Evolutionary conservation across 1,284 basidiomycete genomes (phyloP).

Genomic region (Leucoagaricus sp.): DNA sequence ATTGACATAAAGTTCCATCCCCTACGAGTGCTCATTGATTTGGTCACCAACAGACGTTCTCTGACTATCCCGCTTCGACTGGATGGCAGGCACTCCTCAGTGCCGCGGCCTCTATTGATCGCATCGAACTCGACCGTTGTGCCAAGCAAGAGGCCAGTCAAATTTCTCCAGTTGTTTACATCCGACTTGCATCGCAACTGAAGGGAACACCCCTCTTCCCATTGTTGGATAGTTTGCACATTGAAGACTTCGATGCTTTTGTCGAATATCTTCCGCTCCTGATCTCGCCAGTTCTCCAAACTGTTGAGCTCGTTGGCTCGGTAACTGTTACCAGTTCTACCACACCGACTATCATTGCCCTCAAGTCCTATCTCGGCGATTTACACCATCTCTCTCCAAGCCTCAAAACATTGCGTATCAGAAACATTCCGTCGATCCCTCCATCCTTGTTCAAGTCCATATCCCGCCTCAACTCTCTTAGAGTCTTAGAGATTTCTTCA

Average conservation of each 20-base stretch:
- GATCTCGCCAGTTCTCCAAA: neutral
- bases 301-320: neutral
- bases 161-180: neutral
- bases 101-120: neutral
- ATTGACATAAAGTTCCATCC: no score
- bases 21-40: neutral
- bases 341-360: neutral
- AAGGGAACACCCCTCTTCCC: neutral
- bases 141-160: neutral
- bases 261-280: conserved; percentile 1
- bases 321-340: neutral
- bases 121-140: neutral
- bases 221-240: neutral
- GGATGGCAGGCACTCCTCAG: neutral
- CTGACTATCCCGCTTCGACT: neutral
- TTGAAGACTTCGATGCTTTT: neutral
- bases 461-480: neutral
- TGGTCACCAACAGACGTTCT: neutral
- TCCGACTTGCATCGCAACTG: conserved; percentile 2
- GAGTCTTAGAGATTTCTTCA: neutral
- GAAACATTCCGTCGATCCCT: neutral
- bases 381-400: neutral
- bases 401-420: neutral
- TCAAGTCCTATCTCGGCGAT: neutral
- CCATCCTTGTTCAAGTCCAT: neutral